Conservation (phyloP, 257 asterid species). For the Penstemon barbatus region DNA sequence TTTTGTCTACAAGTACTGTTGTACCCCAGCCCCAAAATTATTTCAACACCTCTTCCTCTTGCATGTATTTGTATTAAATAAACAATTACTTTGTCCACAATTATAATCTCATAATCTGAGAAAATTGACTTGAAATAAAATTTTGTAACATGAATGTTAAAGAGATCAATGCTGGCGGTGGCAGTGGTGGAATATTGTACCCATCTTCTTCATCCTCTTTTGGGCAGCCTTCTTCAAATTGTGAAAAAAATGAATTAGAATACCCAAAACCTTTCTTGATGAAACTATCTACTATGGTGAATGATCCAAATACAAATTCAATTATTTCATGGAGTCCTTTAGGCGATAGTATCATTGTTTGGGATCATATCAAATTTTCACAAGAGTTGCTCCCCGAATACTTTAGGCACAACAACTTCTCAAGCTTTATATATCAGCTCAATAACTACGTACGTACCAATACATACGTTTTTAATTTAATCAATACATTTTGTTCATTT, state of each 20-base stretch:
- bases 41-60: no score
- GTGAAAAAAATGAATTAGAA: no score
- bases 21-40: no score
- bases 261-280: background rate
- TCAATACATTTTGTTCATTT: background rate
- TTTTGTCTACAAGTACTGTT: no score
- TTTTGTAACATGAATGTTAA: background rate
- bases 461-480: background rate
- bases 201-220: no score
- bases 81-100: no score
- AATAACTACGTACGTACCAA: conserved; percentile 53
- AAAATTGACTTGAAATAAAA: no score
- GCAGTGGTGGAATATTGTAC: background rate
- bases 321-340: conserved; percentile 49
- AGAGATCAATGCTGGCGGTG: background rate
- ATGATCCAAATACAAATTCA: conserved; percentile 49
- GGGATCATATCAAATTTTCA: conserved; percentile 53
- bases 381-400: conserved; percentile 45
- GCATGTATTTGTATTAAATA: no score
- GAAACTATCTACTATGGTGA: conserved; percentile 51
- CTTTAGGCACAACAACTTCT: conserved; percentile 56
- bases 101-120: no score
- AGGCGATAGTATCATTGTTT: conserved; percentile 50
- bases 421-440: conserved; percentile 68
- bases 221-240: no score